Conservation (phyloP, 495 filamentous ascomycete genomes). For the Aspergillus conjunctus region DNA sequence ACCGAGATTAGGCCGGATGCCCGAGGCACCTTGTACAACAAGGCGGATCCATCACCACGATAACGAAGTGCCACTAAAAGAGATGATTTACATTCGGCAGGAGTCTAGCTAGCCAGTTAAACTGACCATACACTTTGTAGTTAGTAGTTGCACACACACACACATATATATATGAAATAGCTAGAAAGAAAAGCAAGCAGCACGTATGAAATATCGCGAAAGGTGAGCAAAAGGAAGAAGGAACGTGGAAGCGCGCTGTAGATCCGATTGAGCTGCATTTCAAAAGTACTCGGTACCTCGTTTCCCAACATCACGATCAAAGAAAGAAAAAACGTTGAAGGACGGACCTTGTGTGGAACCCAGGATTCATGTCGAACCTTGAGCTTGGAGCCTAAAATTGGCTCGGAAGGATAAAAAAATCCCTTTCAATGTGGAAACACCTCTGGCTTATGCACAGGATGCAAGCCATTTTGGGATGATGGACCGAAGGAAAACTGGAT, state of each 20-base stretch:
- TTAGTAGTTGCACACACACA: neutral
- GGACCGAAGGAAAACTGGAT: neutral
- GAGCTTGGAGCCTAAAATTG: neutral
- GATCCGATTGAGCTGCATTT: neutral
- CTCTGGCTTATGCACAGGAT: neutral
- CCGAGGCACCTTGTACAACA: neutral
- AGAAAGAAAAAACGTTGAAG: neutral
- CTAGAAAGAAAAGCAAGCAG: neutral
- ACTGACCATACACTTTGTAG: neutral
- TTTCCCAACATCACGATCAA: neutral
- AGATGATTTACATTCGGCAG: neutral
- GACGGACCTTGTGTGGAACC: neutral
- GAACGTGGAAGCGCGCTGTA: constrained; percentile 3
- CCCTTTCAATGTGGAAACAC: neutral
- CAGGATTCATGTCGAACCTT: neutral
- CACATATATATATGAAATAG: neutral
- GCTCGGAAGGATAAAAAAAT: neutral
- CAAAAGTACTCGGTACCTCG: neutral
- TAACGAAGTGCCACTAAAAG: too few relatives aligned
- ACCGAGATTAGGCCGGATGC: neutral
- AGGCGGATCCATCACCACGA: too few relatives aligned
- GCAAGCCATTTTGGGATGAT: neutral
- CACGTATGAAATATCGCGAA: neutral
- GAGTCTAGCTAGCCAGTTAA: neutral
- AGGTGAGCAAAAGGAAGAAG: neutral